phyloP scores from a whole-genome alignment of 2,329 filamentous ascomycete genomes.

The Verticillium albo-atrum region DNA sequence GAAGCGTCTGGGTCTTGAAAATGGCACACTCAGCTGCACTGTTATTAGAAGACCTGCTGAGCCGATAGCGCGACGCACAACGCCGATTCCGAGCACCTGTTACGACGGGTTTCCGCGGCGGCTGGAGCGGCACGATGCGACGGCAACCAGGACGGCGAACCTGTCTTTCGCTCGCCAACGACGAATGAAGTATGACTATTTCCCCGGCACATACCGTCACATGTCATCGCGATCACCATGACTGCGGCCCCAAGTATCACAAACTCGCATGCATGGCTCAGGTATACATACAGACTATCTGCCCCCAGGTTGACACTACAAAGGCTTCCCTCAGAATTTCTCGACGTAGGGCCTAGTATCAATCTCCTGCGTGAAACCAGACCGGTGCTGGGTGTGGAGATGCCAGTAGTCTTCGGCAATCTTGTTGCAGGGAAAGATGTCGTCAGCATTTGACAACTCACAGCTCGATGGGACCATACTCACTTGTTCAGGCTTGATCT shows the following conservation, averaged over 20 bases:
- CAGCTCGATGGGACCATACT: conserved; percentile 29
- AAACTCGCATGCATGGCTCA: neutral
- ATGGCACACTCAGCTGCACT: neutral
- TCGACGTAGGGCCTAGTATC: conserved; percentile 78
- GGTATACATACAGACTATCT: neutral
- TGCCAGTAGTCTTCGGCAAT: conserved; percentile 87
- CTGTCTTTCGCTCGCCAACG: conserved; percentile 9
- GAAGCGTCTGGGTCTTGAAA: conserved; percentile 11
- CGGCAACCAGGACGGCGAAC: conserved; percentile 8
- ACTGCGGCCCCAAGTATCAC: neutral
- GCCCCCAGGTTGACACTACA: neutral
- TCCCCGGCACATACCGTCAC: conserved; percentile 1
- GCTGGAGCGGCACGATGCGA: conserved; percentile 8
- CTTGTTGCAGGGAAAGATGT: conserved; percentile 31
- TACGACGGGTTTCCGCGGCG: conserved; percentile 9
- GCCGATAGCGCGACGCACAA: conserved; percentile 8
- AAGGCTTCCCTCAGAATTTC: conserved; percentile 52
- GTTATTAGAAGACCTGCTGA: neutral
- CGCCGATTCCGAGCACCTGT: conserved; percentile 15
- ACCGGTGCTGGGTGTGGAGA: conserved; percentile 74
- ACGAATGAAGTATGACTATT: conserved; percentile 15
- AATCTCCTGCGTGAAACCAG: conserved; percentile 76
- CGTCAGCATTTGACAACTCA: conserved; percentile 7
- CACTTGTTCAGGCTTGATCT: conserved; percentile 71
- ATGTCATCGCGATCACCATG: neutral